phyloP scores from a whole-genome alignment of 2,329 filamentous ascomycete species.

The Xylaria digitata region DNA sequence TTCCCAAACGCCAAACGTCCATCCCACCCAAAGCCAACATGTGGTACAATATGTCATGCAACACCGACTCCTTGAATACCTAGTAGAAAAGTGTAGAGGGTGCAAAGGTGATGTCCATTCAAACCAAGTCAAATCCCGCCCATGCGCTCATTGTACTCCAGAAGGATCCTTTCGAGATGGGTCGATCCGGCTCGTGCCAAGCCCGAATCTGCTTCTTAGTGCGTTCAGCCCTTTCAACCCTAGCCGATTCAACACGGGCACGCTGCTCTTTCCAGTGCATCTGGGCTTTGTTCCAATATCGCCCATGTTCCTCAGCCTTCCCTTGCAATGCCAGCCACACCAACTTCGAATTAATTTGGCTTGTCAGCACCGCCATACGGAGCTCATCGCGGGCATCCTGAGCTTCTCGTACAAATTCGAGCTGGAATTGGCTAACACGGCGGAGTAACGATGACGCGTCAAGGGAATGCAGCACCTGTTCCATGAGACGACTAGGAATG shows the following conservation, averaged over 20 bases:
- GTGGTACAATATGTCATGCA: constrained; percentile 45
- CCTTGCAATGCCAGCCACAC: constrained; percentile 67
- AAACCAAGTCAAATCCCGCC: constrained; percentile 28
- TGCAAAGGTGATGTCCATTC: too few relatives aligned
- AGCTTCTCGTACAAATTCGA: constrained; percentile 50
- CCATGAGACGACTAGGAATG: constrained; percentile 40
- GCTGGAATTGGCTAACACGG: constrained; percentile 48
- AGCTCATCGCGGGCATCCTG: constrained; percentile 55
- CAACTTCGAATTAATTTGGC: constrained; percentile 67
- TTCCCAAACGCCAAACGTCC: constrained; percentile 47
- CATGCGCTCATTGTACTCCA: constrained; percentile 42
- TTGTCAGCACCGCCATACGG: constrained; percentile 60
- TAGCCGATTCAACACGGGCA: constrained; percentile 48
- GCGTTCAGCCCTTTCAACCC: constrained; percentile 45
- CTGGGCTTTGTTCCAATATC: constrained; percentile 62
- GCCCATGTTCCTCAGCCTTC: constrained; percentile 58
- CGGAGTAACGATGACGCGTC: constrained; percentile 41
- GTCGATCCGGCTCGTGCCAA: constrained; percentile 44
- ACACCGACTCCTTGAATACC: constrained; percentile 16
- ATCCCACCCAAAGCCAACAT: constrained; percentile 42
- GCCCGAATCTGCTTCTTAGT: constrained; percentile 48
- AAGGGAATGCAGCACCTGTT: constrained; percentile 45
- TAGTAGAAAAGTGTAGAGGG: too few relatives aligned
- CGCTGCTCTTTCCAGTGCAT: constrained; percentile 55
- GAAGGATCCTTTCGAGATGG: constrained; percentile 42